Base-by-base conservation (phyloP, 108 stramenopile species). In the Cyclotella kingstonii region DNA sequence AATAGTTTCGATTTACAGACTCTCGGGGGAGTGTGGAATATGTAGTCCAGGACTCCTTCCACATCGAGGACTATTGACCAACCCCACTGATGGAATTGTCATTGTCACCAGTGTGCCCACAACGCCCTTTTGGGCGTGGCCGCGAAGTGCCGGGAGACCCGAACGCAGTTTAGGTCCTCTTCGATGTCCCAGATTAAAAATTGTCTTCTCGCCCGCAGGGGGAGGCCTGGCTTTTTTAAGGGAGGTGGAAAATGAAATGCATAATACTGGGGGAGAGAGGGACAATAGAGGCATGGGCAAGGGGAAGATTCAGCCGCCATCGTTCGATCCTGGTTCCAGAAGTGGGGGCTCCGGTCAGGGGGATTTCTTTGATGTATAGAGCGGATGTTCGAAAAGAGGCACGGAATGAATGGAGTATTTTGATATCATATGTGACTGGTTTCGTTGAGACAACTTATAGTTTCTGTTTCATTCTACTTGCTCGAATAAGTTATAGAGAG, bases 71-170 rank as follows among this genome's bases (percentile, higher is more conserved):
- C 78, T 87, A 19, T 41, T 89, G 27, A 77, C 81, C 15, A 71
- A 74, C 35, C 87, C 87, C 2, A 76, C 62, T 2, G 91, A 92
- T 65, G 91, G 87, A 15, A 86, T 92, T 23, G 79, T 84, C 12
- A 86, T 92, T 56, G 70, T 89, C 11, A 92, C 91, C 12, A 85
- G 84, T 5, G 86, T 85, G n/a, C 84, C 87, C 3, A 79, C 73
- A 25, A 92, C 85, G 18, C 91, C 91, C 0, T 92, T 92, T 60
- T 92, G 78, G 81, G 68, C 86, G 57, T 92, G 91, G 91, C 91
- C 91, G 26, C 77, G 91, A 36, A 84, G 82, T 33, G 87, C 87
- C 11, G 91, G 91, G 41, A 83, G 86, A 44, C 87, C 87, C 12
- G 91, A 92, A 40, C 73, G 91, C 23, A 72, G 78, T 10, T 80